A percentile compares a stretch with the other conserved stretches of the same genome.
Evolutionary conservation across 2,329 filamentous ascomycete genomes (phyloP).

Genomic region (Phaeosphaeria sp.): DNA sequence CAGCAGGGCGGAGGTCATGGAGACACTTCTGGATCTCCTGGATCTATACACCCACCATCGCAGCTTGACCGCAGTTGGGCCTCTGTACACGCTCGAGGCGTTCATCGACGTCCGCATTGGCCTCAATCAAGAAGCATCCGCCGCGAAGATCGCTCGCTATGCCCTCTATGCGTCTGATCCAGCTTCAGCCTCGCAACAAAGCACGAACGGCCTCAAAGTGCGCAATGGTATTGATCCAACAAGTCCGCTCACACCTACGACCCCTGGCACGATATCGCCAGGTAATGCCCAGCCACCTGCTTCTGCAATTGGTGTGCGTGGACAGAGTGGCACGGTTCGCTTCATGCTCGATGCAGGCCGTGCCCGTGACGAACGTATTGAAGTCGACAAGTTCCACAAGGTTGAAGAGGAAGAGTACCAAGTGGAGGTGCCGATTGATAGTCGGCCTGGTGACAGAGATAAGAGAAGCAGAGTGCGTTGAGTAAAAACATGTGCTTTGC

Average conservation of each 20-base stretch:
- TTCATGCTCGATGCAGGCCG: slow-evolving; percentile 86
- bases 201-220: slow-evolving; percentile 32
- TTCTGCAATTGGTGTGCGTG: slow-evolving; percentile 47
- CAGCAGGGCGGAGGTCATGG: slow-evolving; percentile 56
- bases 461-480: slow-evolving; percentile 39
- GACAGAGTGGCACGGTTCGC: slow-evolving; percentile 76
- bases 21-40: slow-evolving; percentile 87
- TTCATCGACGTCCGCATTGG: slow-evolving; percentile 88
- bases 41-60: slow-evolving; percentile 91
- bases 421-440: slow-evolving; percentile 63
- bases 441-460: slow-evolving; percentile 23
- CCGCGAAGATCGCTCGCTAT: slow-evolving; percentile 67
- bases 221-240: slow-evolving; percentile 45
- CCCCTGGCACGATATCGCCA: slow-evolving; percentile 54
- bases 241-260: slow-evolving; percentile 51
- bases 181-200: slow-evolving; percentile 22
- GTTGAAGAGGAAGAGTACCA: slow-evolving; percentile 81
- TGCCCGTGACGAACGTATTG: slow-evolving; percentile 73
- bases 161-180: slow-evolving; percentile 51
- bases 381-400: slow-evolving; percentile 72
- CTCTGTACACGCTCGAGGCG: slow-evolving; percentile 73
- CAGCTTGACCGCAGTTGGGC: slow-evolving; percentile 75
- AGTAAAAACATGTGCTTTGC: slow-evolving; percentile 26
- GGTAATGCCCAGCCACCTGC: slow-evolving; percentile 40
- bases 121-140: slow-evolving; percentile 81